Percentiles rank a stretch among this genome's conserved stretches.
phyloP scores from a whole-genome alignment of 352 stramenopile genomes.

The Phytophthora vignae region DNA sequence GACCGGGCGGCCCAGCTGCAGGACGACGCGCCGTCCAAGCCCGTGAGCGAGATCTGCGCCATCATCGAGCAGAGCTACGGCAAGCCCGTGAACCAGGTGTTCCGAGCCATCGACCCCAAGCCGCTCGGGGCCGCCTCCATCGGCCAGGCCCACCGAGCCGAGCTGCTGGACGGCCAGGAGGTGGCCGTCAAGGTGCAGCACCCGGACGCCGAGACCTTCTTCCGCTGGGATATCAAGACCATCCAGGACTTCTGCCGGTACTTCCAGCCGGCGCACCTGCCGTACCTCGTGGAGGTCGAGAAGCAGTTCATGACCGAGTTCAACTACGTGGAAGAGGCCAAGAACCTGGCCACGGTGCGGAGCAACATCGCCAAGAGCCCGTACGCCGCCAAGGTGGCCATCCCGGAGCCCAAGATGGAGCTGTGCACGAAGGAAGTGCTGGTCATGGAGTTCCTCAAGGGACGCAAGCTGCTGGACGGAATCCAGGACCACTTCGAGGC shows the following conservation, averaged over 20 bases:
- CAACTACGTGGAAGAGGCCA: constrained; percentile 94
- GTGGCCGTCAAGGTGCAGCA: constrained; percentile 95
- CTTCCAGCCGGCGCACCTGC: constrained; percentile 95
- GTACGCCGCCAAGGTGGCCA: constrained; percentile 71
- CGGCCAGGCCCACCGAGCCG: constrained; percentile 82
- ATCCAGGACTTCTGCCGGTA: constrained; percentile 96
- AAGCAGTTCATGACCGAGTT: constrained; percentile 99
- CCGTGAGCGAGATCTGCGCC: constrained; percentile 69
- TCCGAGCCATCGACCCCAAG: constrained; percentile 67
- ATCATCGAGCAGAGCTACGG: constrained; percentile 85
- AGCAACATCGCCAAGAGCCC: constrained; percentile 90
- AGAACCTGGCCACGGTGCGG: constrained; percentile 90
- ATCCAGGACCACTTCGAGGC: constrained; percentile 92
- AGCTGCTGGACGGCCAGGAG: constrained; percentile 72
- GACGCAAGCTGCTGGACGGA: constrained; percentile 85
- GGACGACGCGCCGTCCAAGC: constrained; percentile 81
- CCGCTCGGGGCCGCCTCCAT: constrained; percentile 86
- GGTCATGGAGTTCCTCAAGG: constrained; percentile 95
- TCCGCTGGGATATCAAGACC: constrained; percentile 96
- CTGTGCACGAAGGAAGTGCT: constrained; percentile 95
- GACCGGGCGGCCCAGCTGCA: constrained; percentile 78
- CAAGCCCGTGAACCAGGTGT: constrained; percentile 62
- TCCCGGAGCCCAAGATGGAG: constrained; percentile 89
- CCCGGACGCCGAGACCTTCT: constrained; percentile 94
- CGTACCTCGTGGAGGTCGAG: constrained; percentile 95